Base-by-base conservation (phyloP, 75 land plant genomes). In the Picea glauca region DNA sequence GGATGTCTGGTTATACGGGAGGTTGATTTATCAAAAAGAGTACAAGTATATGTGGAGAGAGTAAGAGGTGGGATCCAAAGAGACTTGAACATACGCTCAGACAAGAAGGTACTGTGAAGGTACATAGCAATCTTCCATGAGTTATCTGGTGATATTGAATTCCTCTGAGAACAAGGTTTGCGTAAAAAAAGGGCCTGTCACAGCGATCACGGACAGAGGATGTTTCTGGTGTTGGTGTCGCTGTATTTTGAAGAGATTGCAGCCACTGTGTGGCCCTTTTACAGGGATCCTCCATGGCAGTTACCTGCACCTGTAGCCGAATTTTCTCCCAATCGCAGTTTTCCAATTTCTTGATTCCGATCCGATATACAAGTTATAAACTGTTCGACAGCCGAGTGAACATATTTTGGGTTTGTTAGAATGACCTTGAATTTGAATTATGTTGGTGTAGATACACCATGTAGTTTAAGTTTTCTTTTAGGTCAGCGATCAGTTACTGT, bases 101-200 rank as follows among this genome's bases (percentile, higher is more conserved):
- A n/a, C 15, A 60, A 31, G 54, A 21, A 74, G 83, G 79, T 30
- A 81, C 60, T 56, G 14, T 62, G 62, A 77, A 78, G 23, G 32
- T 26, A 79, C 74, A 66, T 56, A 70, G 30, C 54, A 63, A 60
- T 30, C 83, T 62, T 73, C 75, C 79, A 4, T 3, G 1, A 2
- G 33, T 6, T n/a, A 67, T 38, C 6, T 38, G 72, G 17, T 67
- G 33, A 43, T 33, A 33, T 33, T 38, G n/a, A 0, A 67, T 38
- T 38, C 21, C 46, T 67, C 46, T 67, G 72, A 38, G 3, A 35
- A 35, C 1, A 46, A 68, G 40, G 9, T 23, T 46, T 40, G 8
- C 73, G 13, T 68, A 68, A 18, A 6, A 38, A n/a, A 20, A 18
- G 54, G 35, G 13, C 5, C 31, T 31, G 13, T 26, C 1, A 31